Base-by-base conservation (phyloP, 2,329 filamentous ascomycete species). In the Cladosporium sp. region DNA sequence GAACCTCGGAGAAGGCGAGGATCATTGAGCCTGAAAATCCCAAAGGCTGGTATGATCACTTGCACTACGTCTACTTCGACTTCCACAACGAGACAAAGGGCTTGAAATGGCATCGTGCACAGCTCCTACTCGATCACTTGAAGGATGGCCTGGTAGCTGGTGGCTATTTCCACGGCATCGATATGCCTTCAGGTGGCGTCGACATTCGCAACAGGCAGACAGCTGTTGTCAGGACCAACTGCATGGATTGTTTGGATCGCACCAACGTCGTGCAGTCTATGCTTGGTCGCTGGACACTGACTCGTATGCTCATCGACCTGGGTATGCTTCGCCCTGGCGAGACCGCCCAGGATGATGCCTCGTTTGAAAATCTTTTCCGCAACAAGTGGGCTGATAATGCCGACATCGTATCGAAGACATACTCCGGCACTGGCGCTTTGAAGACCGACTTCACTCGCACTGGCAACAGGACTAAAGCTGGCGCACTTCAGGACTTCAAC, bases 351-450 rank as follows among this genome's bases (percentile, higher is more conserved):
- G 89, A 92, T 67, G 91, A 97, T 69, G 78, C 82, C 12, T 84
- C 82, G 1, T 99, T 99, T 72, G 92, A 97, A 74, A 81, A 88
- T 67, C 79, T 97, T 60, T 99, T 97, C 84, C 90, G 94, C 65
- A 97, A 97, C 74, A 82, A 97, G 15, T 99, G 94, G 94, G 94
- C 94, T 30, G 94, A 99, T 76, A 99, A 99, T 69, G 94, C 95
- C 58, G 94, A 99, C 73, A 88, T 95, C 22, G 92, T 99, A 36
- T 96, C 92, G 17, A 88, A 85, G 66, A 88, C 91, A 0, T 99
- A 99, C 75, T 94, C 94, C 1, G 94, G 94, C 58, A 99, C 95
- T 0, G 95, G 94, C 3, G 94, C 94, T 54, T 85, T 99, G 78
- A 99, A 99, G 82, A 99, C 94, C 0, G 95, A 99, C 73, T 91